Evolutionary conservation across 768 basidiomycete species (phyloP).

Genomic region (Tylopilus sp.): DNA sequence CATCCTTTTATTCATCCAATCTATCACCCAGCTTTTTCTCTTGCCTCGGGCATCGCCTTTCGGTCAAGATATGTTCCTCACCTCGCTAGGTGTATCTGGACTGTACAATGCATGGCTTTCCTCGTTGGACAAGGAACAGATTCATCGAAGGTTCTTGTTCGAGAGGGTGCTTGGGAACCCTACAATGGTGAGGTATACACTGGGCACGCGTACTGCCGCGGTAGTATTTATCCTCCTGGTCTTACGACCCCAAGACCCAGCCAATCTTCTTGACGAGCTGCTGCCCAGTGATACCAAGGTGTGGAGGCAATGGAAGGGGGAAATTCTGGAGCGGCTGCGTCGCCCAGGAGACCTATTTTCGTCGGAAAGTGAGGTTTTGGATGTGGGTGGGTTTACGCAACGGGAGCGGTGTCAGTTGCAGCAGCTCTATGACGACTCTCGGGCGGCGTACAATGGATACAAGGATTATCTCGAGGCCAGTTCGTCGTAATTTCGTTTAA

Average conservation of each 20-base stretch:
- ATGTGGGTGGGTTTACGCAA: slow-evolving; percentile 3
- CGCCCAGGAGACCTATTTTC: background rate
- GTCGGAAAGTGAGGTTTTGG: background rate
- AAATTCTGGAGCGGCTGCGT: slow-evolving; percentile 1
- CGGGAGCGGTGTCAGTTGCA: slow-evolving; percentile 8
- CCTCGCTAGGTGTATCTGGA: slow-evolving; percentile 25
- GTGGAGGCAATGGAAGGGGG: slow-evolving; percentile 19
- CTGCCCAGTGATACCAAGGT: slow-evolving; percentile 22
- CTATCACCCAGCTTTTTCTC: slow-evolving; percentile 27
- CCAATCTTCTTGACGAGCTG: slow-evolving; percentile 11
- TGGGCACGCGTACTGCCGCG: slow-evolving; percentile 16
- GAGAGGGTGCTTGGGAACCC: slow-evolving; percentile 9
- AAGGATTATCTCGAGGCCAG: slow-evolving; percentile 13
- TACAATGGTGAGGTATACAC: slow-evolving; percentile 10
- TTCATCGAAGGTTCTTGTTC: slow-evolving; percentile 16
- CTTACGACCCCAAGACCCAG: slow-evolving; percentile 2
- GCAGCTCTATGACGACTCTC: slow-evolving; percentile 11
- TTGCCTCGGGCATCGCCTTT: slow-evolving; percentile 27
- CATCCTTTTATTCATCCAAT: too few species aligned
- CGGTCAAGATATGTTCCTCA: slow-evolving; percentile 31
- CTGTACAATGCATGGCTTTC: slow-evolving; percentile 22
- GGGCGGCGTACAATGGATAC: slow-evolving; percentile 14
- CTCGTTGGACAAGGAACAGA: slow-evolving; percentile 30
- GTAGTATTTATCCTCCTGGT: slow-evolving; percentile 17
- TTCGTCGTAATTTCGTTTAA: too few species aligned